These are phyloP conservation scores for Penicillium manginii DNA, from an alignment of 495 filamentous ascomycete species.

Conservation along the genomic window DNA sequence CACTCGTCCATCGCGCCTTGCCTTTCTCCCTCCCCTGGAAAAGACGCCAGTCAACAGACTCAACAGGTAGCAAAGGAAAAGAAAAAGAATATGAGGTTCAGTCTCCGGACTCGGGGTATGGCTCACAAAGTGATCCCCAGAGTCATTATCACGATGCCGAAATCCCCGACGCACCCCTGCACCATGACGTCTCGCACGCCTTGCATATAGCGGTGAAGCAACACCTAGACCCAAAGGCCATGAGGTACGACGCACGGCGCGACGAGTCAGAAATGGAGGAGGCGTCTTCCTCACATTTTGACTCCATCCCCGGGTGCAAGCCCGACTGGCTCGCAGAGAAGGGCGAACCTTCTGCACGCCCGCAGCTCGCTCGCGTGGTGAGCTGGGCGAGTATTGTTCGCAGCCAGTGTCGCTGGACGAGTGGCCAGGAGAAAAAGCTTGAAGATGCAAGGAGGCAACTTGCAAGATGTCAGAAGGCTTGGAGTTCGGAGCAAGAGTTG, in stretches of 20 bases:
- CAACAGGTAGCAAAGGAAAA: slow-evolving; percentile 22
- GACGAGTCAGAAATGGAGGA: slow-evolving; percentile 5
- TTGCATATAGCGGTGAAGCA: slow-evolving; percentile 37
- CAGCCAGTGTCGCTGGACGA: slow-evolving; percentile 39
- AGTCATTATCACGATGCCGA: slow-evolving; percentile 9
- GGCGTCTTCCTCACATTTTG: slow-evolving; percentile 11
- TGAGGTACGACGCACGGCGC: not conserved
- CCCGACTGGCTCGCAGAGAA: slow-evolving; percentile 1
- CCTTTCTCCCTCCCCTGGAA: slow-evolving; percentile 27
- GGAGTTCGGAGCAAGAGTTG: slow-evolving; percentile 49
- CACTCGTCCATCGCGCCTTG: slow-evolving; percentile 31
- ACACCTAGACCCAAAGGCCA: slow-evolving; percentile 12
- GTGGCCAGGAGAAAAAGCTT: slow-evolving; percentile 39
- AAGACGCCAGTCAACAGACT: slow-evolving; percentile 14
- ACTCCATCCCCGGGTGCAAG: slow-evolving; percentile 11
- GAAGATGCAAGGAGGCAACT: slow-evolving; percentile 34
- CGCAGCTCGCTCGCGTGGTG: slow-evolving; percentile 27
- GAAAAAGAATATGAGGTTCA: slow-evolving; percentile 14
- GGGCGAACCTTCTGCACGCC: slow-evolving; percentile 16
- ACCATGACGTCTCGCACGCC: slow-evolving; percentile 25
- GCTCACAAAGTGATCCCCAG: slow-evolving; percentile 3
- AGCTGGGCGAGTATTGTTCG: slow-evolving; percentile 43
- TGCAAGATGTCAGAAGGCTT: slow-evolving; percentile 45
- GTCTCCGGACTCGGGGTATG: not conserved
- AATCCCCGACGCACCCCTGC: slow-evolving; percentile 18